Conservation (phyloP, 108 stramenopile genomes). For the Aurantiochytrium sp. region DNA sequence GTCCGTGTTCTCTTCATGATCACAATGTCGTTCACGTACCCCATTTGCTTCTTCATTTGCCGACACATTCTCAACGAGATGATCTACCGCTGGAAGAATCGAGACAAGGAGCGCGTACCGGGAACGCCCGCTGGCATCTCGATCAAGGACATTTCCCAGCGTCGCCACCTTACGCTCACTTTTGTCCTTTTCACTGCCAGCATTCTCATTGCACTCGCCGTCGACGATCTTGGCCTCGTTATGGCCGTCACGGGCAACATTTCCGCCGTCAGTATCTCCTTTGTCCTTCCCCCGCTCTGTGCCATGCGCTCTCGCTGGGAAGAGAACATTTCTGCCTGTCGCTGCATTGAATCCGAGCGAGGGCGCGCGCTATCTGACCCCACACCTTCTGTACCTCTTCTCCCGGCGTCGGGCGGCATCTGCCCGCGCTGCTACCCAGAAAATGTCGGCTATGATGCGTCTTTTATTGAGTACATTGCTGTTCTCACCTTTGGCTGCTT, state of each 20-base stretch:
- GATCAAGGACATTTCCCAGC: neutral
- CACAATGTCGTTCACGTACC: slow-evolving; percentile 13
- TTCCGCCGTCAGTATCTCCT: neutral
- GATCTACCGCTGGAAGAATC: neutral
- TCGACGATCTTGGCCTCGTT: neutral
- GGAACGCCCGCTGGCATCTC: neutral
- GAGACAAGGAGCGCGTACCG: neutral
- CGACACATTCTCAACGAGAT: slow-evolving; percentile 10
- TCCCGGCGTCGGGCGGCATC: neutral
- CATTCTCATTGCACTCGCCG: neutral
- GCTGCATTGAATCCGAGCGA: neutral
- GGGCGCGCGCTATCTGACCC: neutral
- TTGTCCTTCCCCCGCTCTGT: neutral
- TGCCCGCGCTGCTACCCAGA: neutral
- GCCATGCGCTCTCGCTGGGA: neutral
- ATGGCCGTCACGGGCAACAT: neutral
- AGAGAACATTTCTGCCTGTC: neutral
- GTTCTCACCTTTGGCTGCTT: neutral
- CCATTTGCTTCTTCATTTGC: slow-evolving; percentile 18
- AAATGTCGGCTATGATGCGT: neutral
- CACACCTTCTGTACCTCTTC: neutral
- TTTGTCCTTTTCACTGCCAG: neutral
- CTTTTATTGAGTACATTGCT: neutral
- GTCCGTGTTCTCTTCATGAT: slow-evolving; percentile 12
- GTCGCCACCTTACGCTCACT: neutral